phyloP scores from a whole-genome alignment of 2,329 filamentous ascomycete genomes.

The Pseudogymnoascus sp. region DNA sequence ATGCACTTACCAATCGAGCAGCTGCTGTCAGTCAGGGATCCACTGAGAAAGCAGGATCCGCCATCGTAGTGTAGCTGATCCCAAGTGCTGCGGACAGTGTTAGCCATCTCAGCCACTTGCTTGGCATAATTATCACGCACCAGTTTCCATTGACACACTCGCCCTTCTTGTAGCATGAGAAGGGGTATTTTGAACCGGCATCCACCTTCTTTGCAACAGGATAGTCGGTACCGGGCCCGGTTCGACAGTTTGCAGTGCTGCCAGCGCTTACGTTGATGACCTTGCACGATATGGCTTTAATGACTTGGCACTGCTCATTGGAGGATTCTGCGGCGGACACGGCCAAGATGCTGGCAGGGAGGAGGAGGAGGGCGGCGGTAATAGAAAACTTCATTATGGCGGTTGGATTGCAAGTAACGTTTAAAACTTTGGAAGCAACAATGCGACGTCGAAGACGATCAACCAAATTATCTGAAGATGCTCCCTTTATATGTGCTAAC shows the following conservation, averaged over 20 bases:
- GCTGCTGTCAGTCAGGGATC: neutral
- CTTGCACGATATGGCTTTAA: neutral
- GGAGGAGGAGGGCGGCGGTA: neutral
- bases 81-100: neutral
- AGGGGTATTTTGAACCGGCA: neutral
- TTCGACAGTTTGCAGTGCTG: neutral
- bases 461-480: neutral
- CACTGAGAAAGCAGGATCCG: slow-evolving; percentile 1
- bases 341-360: neutral
- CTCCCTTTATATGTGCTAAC: neutral
- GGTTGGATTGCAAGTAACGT: neutral
- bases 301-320: neutral
- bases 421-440: neutral
- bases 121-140: neutral
- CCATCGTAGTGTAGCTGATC: neutral
- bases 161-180: slow-evolving; percentile 5
- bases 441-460: neutral
- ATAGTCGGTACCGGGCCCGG: neutral
- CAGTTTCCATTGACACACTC: neutral
- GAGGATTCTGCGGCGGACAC: neutral
- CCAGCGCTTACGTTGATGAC: neutral
- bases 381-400: neutral
- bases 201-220: neutral
- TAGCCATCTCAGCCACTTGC: neutral
- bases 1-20: neutral